Base-by-base conservation (phyloP, 2,329 filamentous ascomycete species). In the Diaporthe amygdali region DNA sequence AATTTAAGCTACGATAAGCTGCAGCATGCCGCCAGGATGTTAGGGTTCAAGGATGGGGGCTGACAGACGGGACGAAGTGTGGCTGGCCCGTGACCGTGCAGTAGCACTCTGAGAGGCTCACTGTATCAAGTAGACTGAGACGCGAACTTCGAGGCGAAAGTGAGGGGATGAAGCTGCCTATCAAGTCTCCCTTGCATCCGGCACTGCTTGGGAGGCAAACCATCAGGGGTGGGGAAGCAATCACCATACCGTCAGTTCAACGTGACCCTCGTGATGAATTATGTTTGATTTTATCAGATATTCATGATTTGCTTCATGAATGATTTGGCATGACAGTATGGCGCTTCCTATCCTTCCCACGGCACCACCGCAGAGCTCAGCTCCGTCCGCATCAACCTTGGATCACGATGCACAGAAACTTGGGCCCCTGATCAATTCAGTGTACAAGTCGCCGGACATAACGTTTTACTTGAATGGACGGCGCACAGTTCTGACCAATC, bases 161-260 rank as follows among this genome's bases (percentile, higher is more conserved):
- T 64, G 59, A 64, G 59, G 59, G 59, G 59, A 64, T 37, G 59
- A 49, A 37, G 59, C 59, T 64, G 59, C 59, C 59, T 64, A 64
- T 64, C 59, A 64, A 64, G n/a, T 49, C 27, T 37, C 44, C 41
- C 32, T 64, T 49, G 59, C 59, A 64, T 64, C 59, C 59, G 59
- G 59, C 59, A 64, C 30, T 6, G 44, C 27, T 17, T 34, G n/a
- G 55, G 59, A 49, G 59, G 59, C 41, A 25, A 64, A 25, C n/a
- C 30, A 17, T 20, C 44, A 37, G 44, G 44, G 59, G 59, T 64
- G 59, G 59, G 59, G 59, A 64, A 63, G 12, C 5, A 20, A 20
- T 30, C 49, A 25, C 17, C 39, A 32, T 37, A 34, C 20, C 59
- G 27, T 10, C 8, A 49, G 44, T 44, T 64, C n/a, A 12, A 64